Evolutionary conservation across 139 green algal species (phyloP).

Genomic region (Tetraselmis chui): DNA sequence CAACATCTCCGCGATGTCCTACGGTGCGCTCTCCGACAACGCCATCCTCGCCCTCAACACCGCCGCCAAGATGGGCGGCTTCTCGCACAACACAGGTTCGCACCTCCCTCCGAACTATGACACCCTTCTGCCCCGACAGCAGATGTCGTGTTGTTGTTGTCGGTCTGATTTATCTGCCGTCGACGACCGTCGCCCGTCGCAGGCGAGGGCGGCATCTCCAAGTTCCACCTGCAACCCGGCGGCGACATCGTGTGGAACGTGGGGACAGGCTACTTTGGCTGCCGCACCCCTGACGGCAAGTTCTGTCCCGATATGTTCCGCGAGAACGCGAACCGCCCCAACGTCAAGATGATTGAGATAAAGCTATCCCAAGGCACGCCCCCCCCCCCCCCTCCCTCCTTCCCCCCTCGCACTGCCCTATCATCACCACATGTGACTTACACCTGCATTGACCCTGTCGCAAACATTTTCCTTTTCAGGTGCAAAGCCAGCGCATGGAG

Average conservation of each 20-base stretch:
- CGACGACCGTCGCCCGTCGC: too few species aligned
- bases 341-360: constrained; percentile 20
- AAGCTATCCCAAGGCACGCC: constrained; percentile 10
- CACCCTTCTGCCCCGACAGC: too few species aligned
- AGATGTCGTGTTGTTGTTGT: too few species aligned
- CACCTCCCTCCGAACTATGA: too few species aligned
- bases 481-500: constrained; percentile 17
- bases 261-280: constrained; percentile 19
- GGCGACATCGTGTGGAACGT: constrained; percentile 19
- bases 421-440: too few species aligned
- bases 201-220: constrained; percentile 9
- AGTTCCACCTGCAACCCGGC: constrained; percentile 11
- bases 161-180: too few species aligned
- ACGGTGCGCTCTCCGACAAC: constrained; percentile 9
- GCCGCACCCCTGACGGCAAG: constrained; percentile 3
- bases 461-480: too few species aligned
- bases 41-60: constrained; percentile 16
- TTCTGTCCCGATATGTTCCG: constrained; percentile 10
- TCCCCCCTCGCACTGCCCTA: too few species aligned
- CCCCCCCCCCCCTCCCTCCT: background rate
- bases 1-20: constrained; percentile 17
- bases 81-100: constrained; percentile 13
- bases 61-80: constrained; percentile 14
- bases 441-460: too few species aligned
- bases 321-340: background rate